A percentile compares a stretch with the other conserved stretches of the same genome.
phyloP scores from a whole-genome alignment of 192 early-diverging fungal species.

The Coemansia sp. region DNA sequence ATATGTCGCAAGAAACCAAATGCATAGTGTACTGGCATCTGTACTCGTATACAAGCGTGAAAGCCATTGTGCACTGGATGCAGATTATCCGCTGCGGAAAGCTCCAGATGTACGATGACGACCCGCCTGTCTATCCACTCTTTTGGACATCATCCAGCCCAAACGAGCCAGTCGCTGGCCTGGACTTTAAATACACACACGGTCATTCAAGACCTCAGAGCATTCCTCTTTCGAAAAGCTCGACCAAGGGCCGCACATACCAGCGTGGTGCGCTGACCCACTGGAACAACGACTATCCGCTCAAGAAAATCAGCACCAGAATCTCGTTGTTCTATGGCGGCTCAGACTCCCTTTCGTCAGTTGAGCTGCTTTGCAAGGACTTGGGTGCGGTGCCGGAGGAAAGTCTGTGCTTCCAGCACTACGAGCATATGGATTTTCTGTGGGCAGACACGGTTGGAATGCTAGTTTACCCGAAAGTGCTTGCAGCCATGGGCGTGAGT shows the following conservation, averaged over 20 bases:
- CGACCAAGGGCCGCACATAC: conserved; percentile 60
- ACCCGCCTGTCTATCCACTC: conserved; percentile 58
- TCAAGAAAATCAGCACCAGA: conserved; percentile 71
- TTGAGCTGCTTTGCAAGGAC: conserved; percentile 61
- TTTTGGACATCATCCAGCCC: conserved; percentile 19
- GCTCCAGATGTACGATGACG: conserved; percentile 94
- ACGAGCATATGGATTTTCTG: conserved; percentile 76
- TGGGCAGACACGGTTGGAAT: conserved; percentile 54
- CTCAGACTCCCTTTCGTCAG: conserved; percentile 79
- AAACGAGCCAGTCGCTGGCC: not conserved
- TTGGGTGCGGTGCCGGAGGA: conserved; percentile 40
- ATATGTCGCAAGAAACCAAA: conserved; percentile 72
- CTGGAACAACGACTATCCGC: conserved; percentile 59
- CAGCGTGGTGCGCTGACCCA: conserved; percentile 58
- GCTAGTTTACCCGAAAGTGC: conserved; percentile 46
- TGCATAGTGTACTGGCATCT: conserved; percentile 79
- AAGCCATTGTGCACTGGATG: conserved; percentile 93
- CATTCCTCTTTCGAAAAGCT: conserved; percentile 23
- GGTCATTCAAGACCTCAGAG: conserved; percentile 21
- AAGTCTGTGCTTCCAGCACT: conserved; percentile 63
- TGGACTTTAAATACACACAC: not conserved
- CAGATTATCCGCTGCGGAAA: conserved; percentile 85
- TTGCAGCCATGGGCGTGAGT: conserved; percentile 29
- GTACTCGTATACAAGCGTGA: conserved; percentile 87
- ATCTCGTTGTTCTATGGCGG: conserved; percentile 93